A percentile compares a stretch with the other conserved stretches of the same genome.
phyloP scores from a whole-genome alignment of 345 rosid genomes.

The Excoecaria agallocha region DNA sequence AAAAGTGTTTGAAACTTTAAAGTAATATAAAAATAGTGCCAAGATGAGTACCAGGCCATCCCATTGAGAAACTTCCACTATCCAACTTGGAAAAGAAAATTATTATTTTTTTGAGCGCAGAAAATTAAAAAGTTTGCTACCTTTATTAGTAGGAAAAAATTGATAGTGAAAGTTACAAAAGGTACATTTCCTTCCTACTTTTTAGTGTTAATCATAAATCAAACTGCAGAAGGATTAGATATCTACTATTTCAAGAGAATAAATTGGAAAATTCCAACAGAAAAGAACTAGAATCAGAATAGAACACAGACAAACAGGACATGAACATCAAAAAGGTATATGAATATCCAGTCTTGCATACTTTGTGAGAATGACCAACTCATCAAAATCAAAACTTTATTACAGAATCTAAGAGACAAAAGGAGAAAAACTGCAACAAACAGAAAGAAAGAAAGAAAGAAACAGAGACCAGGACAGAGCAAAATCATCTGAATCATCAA shows the following conservation, averaged over 20 bases:
- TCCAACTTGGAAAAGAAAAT: background rate
- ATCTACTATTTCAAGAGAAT: constrained; percentile 2
- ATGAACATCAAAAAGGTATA: background rate
- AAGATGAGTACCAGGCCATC: constrained; percentile 29
- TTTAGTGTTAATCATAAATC: background rate
- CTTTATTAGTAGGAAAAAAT: constrained; percentile 23
- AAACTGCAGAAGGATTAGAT: background rate
- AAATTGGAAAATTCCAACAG: background rate
- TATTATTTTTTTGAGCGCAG: too few species aligned
- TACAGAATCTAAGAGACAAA: background rate
- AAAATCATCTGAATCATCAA: background rate
- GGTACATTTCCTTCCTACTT: background rate
- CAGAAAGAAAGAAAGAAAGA: background rate
- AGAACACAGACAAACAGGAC: background rate
- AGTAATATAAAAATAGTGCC: background rate
- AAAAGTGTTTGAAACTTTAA: too few species aligned
- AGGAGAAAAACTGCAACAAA: too few species aligned
- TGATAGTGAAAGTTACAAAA: background rate
- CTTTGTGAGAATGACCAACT: background rate
- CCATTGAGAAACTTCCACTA: constrained; percentile 16
- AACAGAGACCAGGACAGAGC: background rate
- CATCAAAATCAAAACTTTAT: background rate
- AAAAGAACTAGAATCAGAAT: background rate
- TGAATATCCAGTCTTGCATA: background rate
- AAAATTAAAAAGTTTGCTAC: constrained; percentile 8